These are phyloP conservation scores for Linnemannia elongata DNA, from an alignment of 192 early-diverging fungal species.

Conservation along the genomic window DNA sequence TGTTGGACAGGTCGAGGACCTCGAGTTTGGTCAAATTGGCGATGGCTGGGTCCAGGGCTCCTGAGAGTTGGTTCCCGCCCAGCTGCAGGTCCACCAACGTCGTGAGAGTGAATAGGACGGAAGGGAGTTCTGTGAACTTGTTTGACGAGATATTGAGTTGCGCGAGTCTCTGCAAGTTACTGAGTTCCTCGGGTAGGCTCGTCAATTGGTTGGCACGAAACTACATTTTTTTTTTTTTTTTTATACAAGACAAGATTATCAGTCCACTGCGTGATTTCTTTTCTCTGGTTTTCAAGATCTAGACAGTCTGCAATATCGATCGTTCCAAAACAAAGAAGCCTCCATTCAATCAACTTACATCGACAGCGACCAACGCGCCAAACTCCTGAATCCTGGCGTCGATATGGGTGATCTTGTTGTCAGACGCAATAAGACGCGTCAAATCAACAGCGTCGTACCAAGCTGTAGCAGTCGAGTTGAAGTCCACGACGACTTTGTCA, in stretches of 20 bases:
- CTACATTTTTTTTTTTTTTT: slow-evolving; percentile 24
- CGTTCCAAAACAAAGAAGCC: too few species aligned
- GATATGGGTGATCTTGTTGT: slow-evolving; percentile 62
- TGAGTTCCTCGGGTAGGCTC: slow-evolving; percentile 57
- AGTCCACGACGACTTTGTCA: slow-evolving; percentile 62
- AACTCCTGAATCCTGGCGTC: slow-evolving; percentile 67
- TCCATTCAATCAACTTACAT: slow-evolving; percentile 57
- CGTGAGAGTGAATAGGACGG: slow-evolving; percentile 41
- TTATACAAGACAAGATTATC: not conserved
- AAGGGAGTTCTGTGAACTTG: slow-evolving; percentile 57
- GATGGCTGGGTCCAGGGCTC: slow-evolving; percentile 40
- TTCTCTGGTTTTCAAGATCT: not conserved
- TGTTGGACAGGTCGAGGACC: slow-evolving; percentile 57
- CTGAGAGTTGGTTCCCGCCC: slow-evolving; percentile 56
- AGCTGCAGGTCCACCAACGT: slow-evolving; percentile 55
- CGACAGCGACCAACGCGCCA: slow-evolving; percentile 56
- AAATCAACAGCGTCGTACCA: slow-evolving; percentile 70
- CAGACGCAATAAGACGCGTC: slow-evolving; percentile 63
- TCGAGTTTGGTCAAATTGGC: slow-evolving; percentile 51
- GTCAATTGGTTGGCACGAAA: slow-evolving; percentile 63
- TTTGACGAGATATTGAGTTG: slow-evolving; percentile 62
- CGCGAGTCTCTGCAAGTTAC: slow-evolving; percentile 44
- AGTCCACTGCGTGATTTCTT: not conserved
- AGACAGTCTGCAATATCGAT: too few species aligned
- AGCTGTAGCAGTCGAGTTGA: slow-evolving; percentile 53